These are phyloP conservation scores for Rubus parviflorus DNA, from an alignment of 306 rosid genomes.

Conservation along the genomic window DNA sequence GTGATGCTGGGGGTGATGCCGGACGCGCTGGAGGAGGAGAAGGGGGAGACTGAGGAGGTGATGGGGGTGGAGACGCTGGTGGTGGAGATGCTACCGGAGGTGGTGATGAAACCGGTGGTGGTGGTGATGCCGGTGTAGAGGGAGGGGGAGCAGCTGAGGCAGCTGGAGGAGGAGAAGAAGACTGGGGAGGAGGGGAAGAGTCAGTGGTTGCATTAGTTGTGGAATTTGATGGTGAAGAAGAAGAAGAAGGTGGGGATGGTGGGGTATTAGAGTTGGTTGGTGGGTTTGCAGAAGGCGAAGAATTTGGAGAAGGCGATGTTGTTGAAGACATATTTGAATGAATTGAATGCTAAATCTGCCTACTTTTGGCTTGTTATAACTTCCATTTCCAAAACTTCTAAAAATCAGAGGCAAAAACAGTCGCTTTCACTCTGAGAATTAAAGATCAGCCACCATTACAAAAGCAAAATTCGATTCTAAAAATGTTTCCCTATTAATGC, in stretches of 20 bases:
- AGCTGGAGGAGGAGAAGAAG: constrained; percentile 34
- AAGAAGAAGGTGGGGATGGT: constrained; percentile 30
- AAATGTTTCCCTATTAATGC: constrained; percentile 3
- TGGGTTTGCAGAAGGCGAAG: constrained; percentile 64
- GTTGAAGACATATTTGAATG: constrained; percentile 58
- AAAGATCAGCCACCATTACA: constrained; percentile 13
- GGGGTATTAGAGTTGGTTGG: constrained; percentile 42
- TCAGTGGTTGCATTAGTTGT: constrained; percentile 26
- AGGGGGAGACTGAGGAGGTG: constrained; percentile 28
- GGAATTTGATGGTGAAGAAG: constrained; percentile 41
- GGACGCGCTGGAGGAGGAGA: constrained; percentile 26
- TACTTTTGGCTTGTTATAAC: constrained; percentile 23
- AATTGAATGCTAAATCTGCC: constrained; percentile 23
- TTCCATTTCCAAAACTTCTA: constrained; percentile 28
- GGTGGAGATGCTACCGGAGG: constrained; percentile 46
- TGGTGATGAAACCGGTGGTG: constrained; percentile 39
- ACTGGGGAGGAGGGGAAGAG: constrained; percentile 42
- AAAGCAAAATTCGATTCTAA: constrained; percentile 28
- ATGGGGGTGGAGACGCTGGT: constrained; percentile 19
- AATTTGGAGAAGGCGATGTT: constrained; percentile 58
- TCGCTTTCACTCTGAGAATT: constrained; percentile 6
- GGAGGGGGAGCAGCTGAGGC: constrained; percentile 36
- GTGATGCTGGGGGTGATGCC: constrained; percentile 35
- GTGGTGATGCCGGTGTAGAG: constrained; percentile 41
- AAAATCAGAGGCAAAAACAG: constrained; percentile 21